These are phyloP conservation scores for Aureobasidium sp. DNA, from an alignment of 2,329 filamentous ascomycete genomes.

Conservation along the genomic window DNA sequence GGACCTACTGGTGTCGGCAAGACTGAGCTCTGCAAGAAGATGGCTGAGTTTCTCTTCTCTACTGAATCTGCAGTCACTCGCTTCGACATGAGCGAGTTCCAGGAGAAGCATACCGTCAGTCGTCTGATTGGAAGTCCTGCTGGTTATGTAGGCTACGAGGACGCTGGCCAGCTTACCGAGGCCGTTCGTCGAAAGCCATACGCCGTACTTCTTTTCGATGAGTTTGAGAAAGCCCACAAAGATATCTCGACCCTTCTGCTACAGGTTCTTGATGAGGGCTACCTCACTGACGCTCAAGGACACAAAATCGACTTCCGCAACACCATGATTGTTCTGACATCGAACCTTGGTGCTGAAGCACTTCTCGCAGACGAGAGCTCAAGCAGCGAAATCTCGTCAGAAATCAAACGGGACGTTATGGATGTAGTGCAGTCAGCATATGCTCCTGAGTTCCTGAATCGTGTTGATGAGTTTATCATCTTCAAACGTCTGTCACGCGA, in stretches of 20 bases:
- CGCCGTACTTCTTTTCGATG: slow-evolving; percentile 88
- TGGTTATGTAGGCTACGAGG: slow-evolving; percentile 93
- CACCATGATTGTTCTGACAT: slow-evolving; percentile 92
- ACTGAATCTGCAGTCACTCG: slow-evolving; percentile 84
- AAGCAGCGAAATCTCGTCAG: slow-evolving; percentile 50
- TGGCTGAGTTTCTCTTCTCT: slow-evolving; percentile 87
- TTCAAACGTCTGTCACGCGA: slow-evolving; percentile 76
- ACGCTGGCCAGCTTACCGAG: slow-evolving; percentile 92
- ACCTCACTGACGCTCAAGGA: slow-evolving; percentile 88
- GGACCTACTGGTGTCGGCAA: slow-evolving; percentile 98
- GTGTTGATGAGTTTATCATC: slow-evolving; percentile 93
- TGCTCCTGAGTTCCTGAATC: slow-evolving; percentile 91
- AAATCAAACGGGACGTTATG: slow-evolving; percentile 74
- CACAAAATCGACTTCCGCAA: slow-evolving; percentile 97
- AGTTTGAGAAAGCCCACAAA: slow-evolving; percentile 94
- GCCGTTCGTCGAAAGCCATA: slow-evolving; percentile 93
- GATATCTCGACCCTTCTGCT: slow-evolving; percentile 88
- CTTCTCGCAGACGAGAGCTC: slow-evolving; percentile 51
- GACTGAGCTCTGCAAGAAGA: slow-evolving; percentile 93
- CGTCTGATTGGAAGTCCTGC: slow-evolving; percentile 87
- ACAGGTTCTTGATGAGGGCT: slow-evolving; percentile 93
- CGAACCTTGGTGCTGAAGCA: slow-evolving; percentile 87
- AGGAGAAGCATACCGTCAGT: slow-evolving; percentile 93
- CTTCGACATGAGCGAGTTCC: slow-evolving; percentile 97
- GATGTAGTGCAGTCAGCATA: slow-evolving; percentile 69